Evolutionary conservation across 305 asterid species (phyloP).

Genomic region (Fraxinus sp.): DNA sequence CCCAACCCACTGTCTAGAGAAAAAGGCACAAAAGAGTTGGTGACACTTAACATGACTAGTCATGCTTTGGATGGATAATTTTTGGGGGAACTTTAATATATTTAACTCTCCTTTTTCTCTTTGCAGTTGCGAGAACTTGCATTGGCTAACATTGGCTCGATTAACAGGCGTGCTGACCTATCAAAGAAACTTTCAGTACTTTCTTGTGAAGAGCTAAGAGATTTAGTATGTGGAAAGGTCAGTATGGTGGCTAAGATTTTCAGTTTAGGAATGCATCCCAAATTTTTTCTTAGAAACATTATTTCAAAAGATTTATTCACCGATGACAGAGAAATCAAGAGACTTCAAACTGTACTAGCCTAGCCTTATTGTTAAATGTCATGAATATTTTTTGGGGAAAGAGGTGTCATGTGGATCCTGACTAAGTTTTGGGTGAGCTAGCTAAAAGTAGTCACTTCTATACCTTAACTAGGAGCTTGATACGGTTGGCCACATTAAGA

Average conservation of each 20-base stretch:
- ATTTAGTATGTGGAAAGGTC: slow-evolving; percentile 86
- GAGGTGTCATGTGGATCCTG: slow-evolving; percentile 18
- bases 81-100: not conserved
- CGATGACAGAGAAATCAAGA: not conserved
- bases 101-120: slow-evolving; percentile 18
- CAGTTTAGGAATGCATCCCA: slow-evolving; percentile 6
- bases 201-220: slow-evolving; percentile 79
- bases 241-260: slow-evolving; percentile 30
- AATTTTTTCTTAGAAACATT: not conserved
- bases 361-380: slow-evolving; percentile 11
- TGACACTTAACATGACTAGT: not conserved
- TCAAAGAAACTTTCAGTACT: slow-evolving; percentile 80
- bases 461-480: slow-evolving; percentile 1
- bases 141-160: slow-evolving; percentile 85
- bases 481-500: not conserved
- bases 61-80: not conserved
- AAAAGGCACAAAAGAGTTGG: not conserved
- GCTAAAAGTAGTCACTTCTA: not conserved
- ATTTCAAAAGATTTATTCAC: not conserved
- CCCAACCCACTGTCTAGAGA: not conserved
- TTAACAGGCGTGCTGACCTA: slow-evolving; percentile 80
- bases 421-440: not conserved
- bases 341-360: slow-evolving; percentile 16
- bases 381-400: slow-evolving; percentile 14
- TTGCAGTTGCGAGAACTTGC: slow-evolving; percentile 88